phyloP scores from a whole-genome alignment of 257 asterid species.

The Salvia splendens region DNA sequence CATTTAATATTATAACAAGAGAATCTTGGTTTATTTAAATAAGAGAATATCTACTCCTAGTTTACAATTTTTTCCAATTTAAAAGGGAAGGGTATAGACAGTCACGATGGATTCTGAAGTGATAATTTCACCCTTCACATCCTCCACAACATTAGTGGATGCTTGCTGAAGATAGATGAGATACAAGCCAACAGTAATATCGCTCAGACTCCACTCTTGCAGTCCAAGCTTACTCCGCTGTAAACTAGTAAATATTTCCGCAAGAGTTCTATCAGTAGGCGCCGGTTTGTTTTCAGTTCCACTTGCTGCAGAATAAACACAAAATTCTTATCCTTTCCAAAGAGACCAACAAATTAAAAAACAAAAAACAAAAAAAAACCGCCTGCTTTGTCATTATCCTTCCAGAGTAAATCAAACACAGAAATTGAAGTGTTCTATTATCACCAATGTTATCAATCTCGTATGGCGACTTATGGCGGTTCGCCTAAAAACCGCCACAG shows the following conservation, averaged over 20 bases:
- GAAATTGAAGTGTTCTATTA: not conserved
- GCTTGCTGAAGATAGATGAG: slow-evolving; percentile 89
- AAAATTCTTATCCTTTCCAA: slow-evolving; percentile 10
- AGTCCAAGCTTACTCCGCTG: slow-evolving; percentile 89
- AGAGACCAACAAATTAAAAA: not conserved
- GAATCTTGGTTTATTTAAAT: not conserved
- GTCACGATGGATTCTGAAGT: slow-evolving; percentile 71
- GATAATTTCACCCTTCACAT: slow-evolving; percentile 73
- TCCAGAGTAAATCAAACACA: not conserved
- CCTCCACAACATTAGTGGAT: slow-evolving; percentile 59
- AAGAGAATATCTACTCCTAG: slow-evolving; percentile 4
- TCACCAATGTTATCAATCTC: too few species aligned
- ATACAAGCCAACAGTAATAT: slow-evolving; percentile 88
- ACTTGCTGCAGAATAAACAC: slow-evolving; percentile 47
- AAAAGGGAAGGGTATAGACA: slow-evolving; percentile 28
- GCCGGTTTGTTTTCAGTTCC: slow-evolving; percentile 55
- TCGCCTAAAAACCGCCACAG: too few species aligned
- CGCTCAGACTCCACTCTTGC: slow-evolving; percentile 94
- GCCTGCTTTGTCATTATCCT: not conserved
- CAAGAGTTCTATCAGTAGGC: slow-evolving; percentile 63
- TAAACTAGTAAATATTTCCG: slow-evolving; percentile 77
- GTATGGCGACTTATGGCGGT: too few species aligned
- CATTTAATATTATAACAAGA: not conserved
- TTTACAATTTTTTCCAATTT: not conserved
- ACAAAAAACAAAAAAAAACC: not conserved